Evolutionary conservation across 257 asterid species (phyloP).

Genomic region (Cinchona pubescens): DNA sequence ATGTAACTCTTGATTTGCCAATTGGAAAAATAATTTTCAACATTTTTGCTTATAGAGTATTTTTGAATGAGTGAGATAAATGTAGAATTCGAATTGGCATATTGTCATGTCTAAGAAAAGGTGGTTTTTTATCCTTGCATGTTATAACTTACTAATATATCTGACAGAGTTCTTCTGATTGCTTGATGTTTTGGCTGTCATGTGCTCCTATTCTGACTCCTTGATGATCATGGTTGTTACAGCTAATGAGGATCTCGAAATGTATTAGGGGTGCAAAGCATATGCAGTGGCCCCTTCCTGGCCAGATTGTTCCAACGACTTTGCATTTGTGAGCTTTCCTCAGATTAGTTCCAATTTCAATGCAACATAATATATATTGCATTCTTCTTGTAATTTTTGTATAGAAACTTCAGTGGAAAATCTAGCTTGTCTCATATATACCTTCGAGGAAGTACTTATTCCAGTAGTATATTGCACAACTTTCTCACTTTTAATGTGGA

Average conservation of each 20-base stretch:
- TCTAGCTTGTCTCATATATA: background rate
- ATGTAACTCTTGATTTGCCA: too few species aligned
- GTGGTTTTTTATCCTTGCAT: too few species aligned
- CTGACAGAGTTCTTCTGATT: background rate
- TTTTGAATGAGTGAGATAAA: too few species aligned
- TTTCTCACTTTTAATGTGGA: background rate
- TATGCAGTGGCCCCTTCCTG: too few species aligned
- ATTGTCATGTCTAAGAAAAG: background rate
- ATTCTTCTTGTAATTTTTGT: too few species aligned
- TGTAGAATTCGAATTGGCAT: background rate
- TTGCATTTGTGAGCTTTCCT: background rate
- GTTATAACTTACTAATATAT: background rate
- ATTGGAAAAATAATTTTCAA: too few species aligned
- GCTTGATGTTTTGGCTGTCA: background rate
- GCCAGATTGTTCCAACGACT: background rate
- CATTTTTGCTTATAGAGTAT: background rate
- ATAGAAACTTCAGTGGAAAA: background rate
- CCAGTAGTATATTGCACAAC: background rate
- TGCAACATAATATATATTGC: background rate
- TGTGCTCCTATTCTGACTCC: background rate
- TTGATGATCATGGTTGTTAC: background rate
- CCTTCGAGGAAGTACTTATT: background rate
- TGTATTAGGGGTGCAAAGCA: background rate
- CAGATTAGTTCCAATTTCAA: background rate
- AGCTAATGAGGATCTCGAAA: constrained; percentile 12